Percentiles rank a stretch among this genome's conserved stretches.
phyloP scores from a whole-genome alignment of 106 monocot genomes.

The Cymbidium sinense region DNA sequence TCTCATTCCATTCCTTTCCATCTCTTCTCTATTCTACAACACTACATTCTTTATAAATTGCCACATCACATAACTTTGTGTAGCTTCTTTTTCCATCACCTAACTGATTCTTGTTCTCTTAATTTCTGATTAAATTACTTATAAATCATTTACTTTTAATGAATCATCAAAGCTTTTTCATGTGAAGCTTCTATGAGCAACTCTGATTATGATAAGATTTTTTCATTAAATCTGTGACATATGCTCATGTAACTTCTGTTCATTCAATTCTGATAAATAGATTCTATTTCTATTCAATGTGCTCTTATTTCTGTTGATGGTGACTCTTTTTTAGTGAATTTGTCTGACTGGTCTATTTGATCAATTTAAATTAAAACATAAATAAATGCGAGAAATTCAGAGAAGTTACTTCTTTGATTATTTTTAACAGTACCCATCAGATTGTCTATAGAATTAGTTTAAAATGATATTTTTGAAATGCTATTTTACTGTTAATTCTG shows the following conservation, averaged over 20 bases:
- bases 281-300: neutral
- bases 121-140: neutral
- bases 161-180: neutral
- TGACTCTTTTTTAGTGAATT: neutral
- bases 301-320: neutral
- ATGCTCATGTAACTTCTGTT: neutral
- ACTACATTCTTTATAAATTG: neutral
- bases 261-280: neutral
- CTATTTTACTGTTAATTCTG: slow-evolving; percentile 1
- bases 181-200: neutral
- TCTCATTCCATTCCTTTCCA: neutral
- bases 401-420: neutral
- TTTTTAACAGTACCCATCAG: neutral
- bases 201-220: neutral
- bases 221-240: neutral
- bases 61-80: neutral
- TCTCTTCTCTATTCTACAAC: neutral
- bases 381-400: neutral
- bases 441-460: neutral
- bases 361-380: neutral
- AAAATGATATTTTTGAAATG: neutral
- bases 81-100: neutral
- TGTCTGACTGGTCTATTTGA: neutral
- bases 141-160: neutral
- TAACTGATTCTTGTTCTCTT: neutral